Evolutionary conservation across 2,329 filamentous ascomycete species (phyloP), one percentile per base, ranked within the genome.

Genomic region (Cercospora sp.): DNA sequence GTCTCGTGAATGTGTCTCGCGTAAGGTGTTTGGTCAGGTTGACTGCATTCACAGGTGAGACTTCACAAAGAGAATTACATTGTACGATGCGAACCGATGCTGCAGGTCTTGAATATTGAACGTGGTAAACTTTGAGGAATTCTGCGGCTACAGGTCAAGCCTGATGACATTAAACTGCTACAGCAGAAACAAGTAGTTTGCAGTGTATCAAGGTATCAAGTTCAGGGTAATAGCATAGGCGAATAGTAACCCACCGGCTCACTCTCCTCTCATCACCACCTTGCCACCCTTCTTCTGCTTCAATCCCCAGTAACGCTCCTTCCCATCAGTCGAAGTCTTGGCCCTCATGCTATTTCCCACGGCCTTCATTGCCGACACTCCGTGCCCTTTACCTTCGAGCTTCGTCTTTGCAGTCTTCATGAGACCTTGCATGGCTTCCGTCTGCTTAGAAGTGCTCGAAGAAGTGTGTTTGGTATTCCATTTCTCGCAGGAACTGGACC

Each of bases 321-420:
- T 55, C 5, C 48, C 48, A n/a, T 55, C 48, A 7, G 20, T 16
- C 8, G 48, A 26, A 55, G 48, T 28, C 48, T 55, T 55, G 23
- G 48, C 48, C 13, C 48, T 55, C 48, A 55, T 55, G 13, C 5
- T 55, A 55, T 26, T 28, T 8, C 48, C 48, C 23, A 55, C 48
- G 6, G 48, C 48, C 48, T 55, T 55, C 48, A 55, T 55, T 3
- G 48, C 48, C 12, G 23, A 55, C 1, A 55, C 48, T 3, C 23
- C 48, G 5, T 55, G 23, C 2, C 48, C 48, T 55, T 55, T 55
- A 13, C 48, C 23, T n/a, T 55, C 48, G 48, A 55, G 48, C 23
- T 55, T 55, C 23, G 48, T 55, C 48, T 55, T 55, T 55, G 48
- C 48, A 7, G 48, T 55, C 13, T 55, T 55, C 48, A 55, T 55